These are phyloP conservation scores for Lentinula edodes DNA, from an alignment of 768 basidiomycete species.

Conservation along the genomic window DNA sequence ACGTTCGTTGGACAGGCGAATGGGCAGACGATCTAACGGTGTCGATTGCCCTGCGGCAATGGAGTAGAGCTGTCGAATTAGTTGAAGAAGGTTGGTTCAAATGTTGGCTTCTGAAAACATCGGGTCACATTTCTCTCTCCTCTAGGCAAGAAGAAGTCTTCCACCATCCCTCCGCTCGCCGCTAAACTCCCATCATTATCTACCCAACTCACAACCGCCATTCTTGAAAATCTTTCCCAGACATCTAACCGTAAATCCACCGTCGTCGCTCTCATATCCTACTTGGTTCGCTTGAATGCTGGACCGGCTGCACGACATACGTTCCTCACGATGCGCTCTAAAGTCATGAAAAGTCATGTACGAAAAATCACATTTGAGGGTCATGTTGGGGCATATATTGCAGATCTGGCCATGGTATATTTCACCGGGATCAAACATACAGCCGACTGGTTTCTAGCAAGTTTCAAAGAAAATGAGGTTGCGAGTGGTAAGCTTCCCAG, in stretches of 20 bases:
- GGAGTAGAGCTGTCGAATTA: conserved; percentile 80
- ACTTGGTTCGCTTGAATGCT: conserved; percentile 71
- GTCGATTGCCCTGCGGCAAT: conserved; percentile 82
- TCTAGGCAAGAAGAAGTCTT: conserved; percentile 57
- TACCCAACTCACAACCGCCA: conserved; percentile 60
- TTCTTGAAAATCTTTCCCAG: conserved; percentile 69
- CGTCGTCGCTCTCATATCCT: conserved; percentile 64
- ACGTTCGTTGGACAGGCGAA: conserved; percentile 83
- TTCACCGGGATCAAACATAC: conserved; percentile 97
- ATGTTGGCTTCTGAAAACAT: not conserved
- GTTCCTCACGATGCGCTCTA: conserved; percentile 74
- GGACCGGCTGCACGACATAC: conserved; percentile 75
- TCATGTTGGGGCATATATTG: conserved; percentile 78
- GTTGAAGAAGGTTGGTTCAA: conserved; percentile 70
- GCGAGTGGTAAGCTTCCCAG: conserved; percentile 67
- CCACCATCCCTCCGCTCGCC: conserved; percentile 45
- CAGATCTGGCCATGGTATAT: conserved; percentile 80
- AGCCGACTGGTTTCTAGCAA: conserved; percentile 95
- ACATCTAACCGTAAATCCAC: conserved; percentile 73
- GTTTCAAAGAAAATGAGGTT: conserved; percentile 93
- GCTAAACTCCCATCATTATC: conserved; percentile 62
- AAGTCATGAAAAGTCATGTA: conserved; percentile 71
- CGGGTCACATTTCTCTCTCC: not conserved
- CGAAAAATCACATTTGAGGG: conserved; percentile 89
- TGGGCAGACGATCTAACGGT: conserved; percentile 91